phyloP scores from a whole-genome alignment of 768 basidiomycete genomes.

The Russula sp. region DNA sequence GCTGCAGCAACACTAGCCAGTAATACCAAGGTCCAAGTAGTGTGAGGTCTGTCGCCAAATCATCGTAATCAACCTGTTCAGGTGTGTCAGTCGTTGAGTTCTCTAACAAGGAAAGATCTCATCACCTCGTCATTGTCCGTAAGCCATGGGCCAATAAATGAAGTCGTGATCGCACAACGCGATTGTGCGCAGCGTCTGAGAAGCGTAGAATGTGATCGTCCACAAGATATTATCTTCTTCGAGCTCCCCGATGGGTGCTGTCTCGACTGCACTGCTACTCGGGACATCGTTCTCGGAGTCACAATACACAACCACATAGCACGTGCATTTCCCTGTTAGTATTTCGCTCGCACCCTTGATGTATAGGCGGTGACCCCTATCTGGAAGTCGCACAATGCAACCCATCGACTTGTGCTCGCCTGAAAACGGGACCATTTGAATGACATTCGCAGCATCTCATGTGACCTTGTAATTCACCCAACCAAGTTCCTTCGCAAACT shows the following conservation, averaged over 20 bases:
- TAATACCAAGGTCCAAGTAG: constrained; percentile 61
- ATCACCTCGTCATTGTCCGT: too few relatives aligned
- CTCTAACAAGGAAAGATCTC: neutral
- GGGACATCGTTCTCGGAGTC: constrained; percentile 29
- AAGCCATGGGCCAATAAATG: constrained; percentile 57
- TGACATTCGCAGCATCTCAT: too few relatives aligned
- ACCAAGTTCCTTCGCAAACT: too few relatives aligned
- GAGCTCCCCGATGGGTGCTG: too few relatives aligned
- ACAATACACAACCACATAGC: constrained; percentile 64
- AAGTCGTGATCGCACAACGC: constrained; percentile 57
- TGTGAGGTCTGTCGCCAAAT: constrained; percentile 67
- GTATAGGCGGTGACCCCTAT: constrained; percentile 60
- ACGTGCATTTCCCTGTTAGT: constrained; percentile 66
- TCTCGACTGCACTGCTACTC: constrained; percentile 19
- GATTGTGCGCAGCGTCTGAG: too few relatives aligned
- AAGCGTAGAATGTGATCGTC: constrained; percentile 91
- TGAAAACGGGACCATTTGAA: constrained; percentile 45
- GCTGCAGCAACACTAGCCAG: too few relatives aligned
- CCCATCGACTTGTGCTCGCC: constrained; percentile 95
- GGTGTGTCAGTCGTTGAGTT: neutral
- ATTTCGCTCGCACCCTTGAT: constrained; percentile 96
- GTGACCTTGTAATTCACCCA: too few relatives aligned
- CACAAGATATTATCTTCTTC: constrained; percentile 68
- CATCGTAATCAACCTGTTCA: constrained; percentile 57
- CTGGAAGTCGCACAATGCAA: constrained; percentile 61